Conservation (phyloP, 2,329 filamentous ascomycete species). For the Madurella fahalii region DNA sequence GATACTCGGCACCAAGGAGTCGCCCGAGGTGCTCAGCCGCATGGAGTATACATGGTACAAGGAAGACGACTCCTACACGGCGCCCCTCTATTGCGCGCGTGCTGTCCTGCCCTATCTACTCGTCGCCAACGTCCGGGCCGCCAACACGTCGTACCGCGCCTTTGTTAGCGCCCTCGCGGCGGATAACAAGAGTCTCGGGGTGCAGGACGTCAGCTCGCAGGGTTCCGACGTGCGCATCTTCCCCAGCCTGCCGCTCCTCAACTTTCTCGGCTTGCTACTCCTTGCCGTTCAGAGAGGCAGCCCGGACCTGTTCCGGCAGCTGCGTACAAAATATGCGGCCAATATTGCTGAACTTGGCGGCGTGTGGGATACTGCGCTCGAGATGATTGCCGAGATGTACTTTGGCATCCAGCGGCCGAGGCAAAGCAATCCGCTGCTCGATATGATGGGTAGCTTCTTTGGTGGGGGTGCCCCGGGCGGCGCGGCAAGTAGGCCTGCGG, state of each 20-base stretch:
- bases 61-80: constrained; percentile 81
- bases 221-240: constrained; percentile 76
- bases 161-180: constrained; percentile 65
- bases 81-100: constrained; percentile 79
- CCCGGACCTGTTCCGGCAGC: constrained; percentile 74
- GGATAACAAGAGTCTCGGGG: constrained; percentile 55
- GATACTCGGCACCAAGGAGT: constrained; percentile 82
- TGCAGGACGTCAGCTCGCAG: constrained; percentile 75
- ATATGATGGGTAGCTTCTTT: constrained; percentile 97
- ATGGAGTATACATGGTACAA: constrained; percentile 95
- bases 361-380: constrained; percentile 76
- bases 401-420: constrained; percentile 85
- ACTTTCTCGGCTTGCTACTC: constrained; percentile 83
- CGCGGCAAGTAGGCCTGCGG: constrained; percentile 44
- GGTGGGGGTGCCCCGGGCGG: constrained; percentile 62
- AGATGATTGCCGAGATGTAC: constrained; percentile 92
- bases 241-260: constrained; percentile 86
- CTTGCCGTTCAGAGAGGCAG: constrained; percentile 76
- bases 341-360: constrained; percentile 69
- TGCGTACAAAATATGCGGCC: constrained; percentile 74
- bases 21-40: constrained; percentile 70
- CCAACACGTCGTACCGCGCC: constrained; percentile 74
- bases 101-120: constrained; percentile 88
- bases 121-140: constrained; percentile 83
- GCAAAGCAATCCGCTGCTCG: constrained; percentile 88